A percentile compares a stretch with the other conserved stretches of the same genome.
Evolutionary conservation across 305 asterid species (phyloP).

Genomic region (Fraxinus nigra): DNA sequence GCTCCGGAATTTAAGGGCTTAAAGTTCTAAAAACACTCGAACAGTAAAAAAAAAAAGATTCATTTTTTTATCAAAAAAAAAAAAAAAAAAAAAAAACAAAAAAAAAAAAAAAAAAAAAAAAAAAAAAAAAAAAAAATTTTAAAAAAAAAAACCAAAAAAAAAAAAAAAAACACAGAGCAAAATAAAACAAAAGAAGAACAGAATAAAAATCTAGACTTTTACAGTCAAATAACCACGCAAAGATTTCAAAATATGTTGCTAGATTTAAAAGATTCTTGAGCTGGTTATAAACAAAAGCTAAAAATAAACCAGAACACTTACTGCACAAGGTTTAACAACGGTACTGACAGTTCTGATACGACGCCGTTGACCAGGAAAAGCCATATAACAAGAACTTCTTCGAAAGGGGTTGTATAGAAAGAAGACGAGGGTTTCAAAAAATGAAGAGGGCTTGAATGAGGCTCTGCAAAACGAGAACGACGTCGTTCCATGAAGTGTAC

Average conservation of each 20-base stretch:
- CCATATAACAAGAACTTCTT: not conserved
- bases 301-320: conserved; percentile 13
- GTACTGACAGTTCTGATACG: conserved; percentile 28
- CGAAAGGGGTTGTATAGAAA: not conserved
- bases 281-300: conserved; percentile 23
- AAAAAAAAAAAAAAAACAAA: no score
- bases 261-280: conserved; percentile 20
- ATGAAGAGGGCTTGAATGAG: not conserved
- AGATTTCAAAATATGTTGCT: not conserved
- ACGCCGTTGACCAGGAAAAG: conserved; percentile 23
- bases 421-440: not conserved
- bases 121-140: no score
- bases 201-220: conserved; percentile 4
- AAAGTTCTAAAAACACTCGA: not conserved
- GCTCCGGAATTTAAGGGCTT: conserved; percentile 20
- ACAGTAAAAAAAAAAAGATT: not conserved
- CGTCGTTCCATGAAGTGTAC: conserved; percentile 24
- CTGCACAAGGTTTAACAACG: conserved; percentile 28
- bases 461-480: conserved; percentile 20
- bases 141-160: no score
- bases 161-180: not conserved
- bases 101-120: no score
- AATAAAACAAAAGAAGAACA: conserved; percentile 1
- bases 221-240: conserved; percentile 15
- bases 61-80: not conserved